These are phyloP conservation scores for Puya raimondii DNA, from an alignment of 176 grass and related monocot genomes.

Conservation along the genomic window DNA sequence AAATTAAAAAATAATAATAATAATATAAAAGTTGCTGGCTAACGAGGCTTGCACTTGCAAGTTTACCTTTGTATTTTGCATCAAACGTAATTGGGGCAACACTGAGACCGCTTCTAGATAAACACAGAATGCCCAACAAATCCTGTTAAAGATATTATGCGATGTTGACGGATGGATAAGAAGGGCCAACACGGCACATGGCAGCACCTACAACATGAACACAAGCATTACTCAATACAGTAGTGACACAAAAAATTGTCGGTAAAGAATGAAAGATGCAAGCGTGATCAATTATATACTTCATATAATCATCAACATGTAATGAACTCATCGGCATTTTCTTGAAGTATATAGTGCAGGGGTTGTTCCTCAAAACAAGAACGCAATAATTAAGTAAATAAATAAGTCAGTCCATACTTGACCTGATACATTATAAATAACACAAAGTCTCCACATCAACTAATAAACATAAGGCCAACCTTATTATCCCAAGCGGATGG, in stretches of 20 bases:
- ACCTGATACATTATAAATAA: too few species aligned
- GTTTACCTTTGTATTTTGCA: constrained; percentile 97
- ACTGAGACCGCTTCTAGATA: constrained; percentile 97
- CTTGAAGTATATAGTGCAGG: too few species aligned
- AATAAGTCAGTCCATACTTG: too few species aligned
- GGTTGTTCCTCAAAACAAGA: too few species aligned
- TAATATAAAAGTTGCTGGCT: constrained; percentile 12
- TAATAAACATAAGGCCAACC: too few species aligned
- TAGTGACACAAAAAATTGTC: neutral
- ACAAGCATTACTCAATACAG: neutral
- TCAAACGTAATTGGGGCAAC: constrained; percentile 74
- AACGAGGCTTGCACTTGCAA: neutral
- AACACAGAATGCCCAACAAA: constrained; percentile 93
- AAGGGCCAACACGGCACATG: constrained; percentile 65
- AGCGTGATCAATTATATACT: neutral
- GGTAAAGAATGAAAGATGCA: neutral
- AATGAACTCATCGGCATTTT: too few species aligned
- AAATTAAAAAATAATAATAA: neutral
- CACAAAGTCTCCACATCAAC: too few species aligned
- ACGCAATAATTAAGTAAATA: too few species aligned
- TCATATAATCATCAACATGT: too few species aligned
- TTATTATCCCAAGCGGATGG: too few species aligned
- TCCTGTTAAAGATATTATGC: constrained; percentile 79
- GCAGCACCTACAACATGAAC: constrained; percentile 44
- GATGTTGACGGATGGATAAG: constrained; percentile 89